Evolutionary conservation across 768 basidiomycete species (phyloP), one percentile per base, ranked within the genome.

Genomic region (Xerocomellus amylosporus): DNA sequence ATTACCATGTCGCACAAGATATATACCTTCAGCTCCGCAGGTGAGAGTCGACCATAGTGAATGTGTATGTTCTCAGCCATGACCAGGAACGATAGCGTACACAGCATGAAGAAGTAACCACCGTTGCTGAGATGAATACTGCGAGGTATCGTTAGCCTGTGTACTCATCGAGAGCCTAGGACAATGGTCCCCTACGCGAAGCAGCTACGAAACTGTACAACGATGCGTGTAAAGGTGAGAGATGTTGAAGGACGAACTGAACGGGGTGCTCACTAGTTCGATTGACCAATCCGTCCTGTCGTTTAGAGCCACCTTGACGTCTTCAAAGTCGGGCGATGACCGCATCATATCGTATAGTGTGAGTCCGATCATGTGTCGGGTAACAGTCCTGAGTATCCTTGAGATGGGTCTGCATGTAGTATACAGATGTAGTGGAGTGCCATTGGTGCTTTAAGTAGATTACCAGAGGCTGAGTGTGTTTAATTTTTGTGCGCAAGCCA

Each of bases 51-150:
- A 42, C 54, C 63, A 26, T 64, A 64, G 10, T 41, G 44, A 0
- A 62, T 20, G 24, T 53, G 60, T 13, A 62, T 53, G 10, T n/a
- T 54, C 49, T 64, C 63, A 1, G 63, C 55, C 56, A 64, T 51
- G 2, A 53, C 34, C 26, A 64, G 20, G n/a, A 64, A 53, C 2
- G 40, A 44, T 22, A 64, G 44, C 1, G 50, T 17, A 22, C 42
- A 58, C 14, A 58, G n/a, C 43, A 37, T 55, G 38, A 64, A 39
- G 22, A 59, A 31, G 38, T 33, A 41, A 14, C 24, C 44, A 6
- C 53, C 34, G 3, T 19, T 49, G 36, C 5, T 22, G 47, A 64
- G 31, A 15, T 58, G 51, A 36, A 64, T 64, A 34, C 62, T 64
- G 13, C 13, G 24, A 37, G 22, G 33, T 31, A 49, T 8, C 15